Base-by-base conservation (phyloP, 305 asterid genomes). In the Solanum hybrid region DNA sequence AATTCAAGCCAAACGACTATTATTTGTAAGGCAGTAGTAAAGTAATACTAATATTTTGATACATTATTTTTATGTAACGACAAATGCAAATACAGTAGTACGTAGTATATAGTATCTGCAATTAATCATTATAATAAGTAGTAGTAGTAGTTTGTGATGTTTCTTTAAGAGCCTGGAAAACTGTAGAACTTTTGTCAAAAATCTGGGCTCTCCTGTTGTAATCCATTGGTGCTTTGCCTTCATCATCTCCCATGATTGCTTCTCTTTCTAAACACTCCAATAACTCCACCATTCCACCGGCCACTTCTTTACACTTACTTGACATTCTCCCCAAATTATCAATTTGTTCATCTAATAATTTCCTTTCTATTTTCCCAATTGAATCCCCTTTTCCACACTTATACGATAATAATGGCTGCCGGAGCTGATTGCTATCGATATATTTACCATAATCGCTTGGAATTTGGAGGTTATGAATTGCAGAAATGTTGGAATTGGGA, bases 211-310 rank as follows among this genome's bases (percentile, higher is more conserved):
- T 95, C 18, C 97, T 92, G 81, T 92, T 93, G 89, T 97, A 97
- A 94, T 97, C 99, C 81, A 31, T 90, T 14, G 99, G 93, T 74
- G 95, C 94, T 88, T 92, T 96, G 1, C 99, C 99, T 4, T 93
- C 90, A 89, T 97, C 98, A 6, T 95, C 97, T 42, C 99, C 99
- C 98, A 96, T 95, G 11, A 97, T 95, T 35, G 98, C 99, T 91
- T 97, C 82, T 76, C 40, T 76, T 76, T 76, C 82, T 36, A 76
- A 90, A 90, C 98, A 94, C 94, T 96, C 99, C 91, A 96, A 87
- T 92, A 93, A 13, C 93, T 95, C 98, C 9, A 91, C 95, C 3
- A 95, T 75, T 40, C 95, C 97, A 20, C 82, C 31, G 31, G 31
- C 3, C 11, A 11, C 57, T 67, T 87, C 97, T 34, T 83, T 36